Evolutionary conservation across 2,329 filamentous ascomycete species (phyloP), one percentile per base, ranked within the genome.

Genomic region (Colletotrichum tamarilloi): DNA sequence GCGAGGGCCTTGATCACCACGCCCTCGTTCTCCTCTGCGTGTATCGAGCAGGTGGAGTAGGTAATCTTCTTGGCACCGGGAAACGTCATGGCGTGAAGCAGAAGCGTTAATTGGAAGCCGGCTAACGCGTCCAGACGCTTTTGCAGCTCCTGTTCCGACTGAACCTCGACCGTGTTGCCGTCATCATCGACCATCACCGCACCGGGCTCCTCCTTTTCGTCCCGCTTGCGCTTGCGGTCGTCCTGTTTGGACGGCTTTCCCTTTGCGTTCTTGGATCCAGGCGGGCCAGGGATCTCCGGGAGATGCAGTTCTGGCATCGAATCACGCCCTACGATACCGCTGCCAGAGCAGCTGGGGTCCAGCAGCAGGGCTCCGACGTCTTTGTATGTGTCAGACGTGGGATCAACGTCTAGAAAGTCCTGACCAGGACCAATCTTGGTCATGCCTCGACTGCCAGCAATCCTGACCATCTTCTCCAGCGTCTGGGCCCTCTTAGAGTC

Each of bases 281-380:
- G 77, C 16, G 77, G 26, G 30, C 77, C 77, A 2, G 81, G 77
- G 19, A 78, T 75, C 46, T 84, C 80, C 2, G 87, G 87, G 32
- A 97, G 85, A 74, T 92, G 87, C 53, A 97, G 82, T 75, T 89
- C 84, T 5, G 94, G 91, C 80, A 92, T 90, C 58, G 95, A 94
- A 77, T 98, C 95, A 24, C 97, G 90, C 2, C 95, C 94, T 28
- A 98, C 91, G 68, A 99, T 99, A 1, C 97, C 97, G 80, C 95
- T 98, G 0, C 97, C 97, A 1, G 95, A 98, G 81, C 97, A 99
- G 80, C 95, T 98, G 0, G 97, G 97, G 80, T 99, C 97, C 2
- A 99, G 88, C 0, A 99, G 87, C 53, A 99, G 85, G 8, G 93
- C 93, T 0, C 91, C 90, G n/a, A 98, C 94, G n/a, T 90, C 85